Evolutionary conservation across 345 rosid genomes (phyloP).

Genomic region (Lenwebbia sp.): DNA sequence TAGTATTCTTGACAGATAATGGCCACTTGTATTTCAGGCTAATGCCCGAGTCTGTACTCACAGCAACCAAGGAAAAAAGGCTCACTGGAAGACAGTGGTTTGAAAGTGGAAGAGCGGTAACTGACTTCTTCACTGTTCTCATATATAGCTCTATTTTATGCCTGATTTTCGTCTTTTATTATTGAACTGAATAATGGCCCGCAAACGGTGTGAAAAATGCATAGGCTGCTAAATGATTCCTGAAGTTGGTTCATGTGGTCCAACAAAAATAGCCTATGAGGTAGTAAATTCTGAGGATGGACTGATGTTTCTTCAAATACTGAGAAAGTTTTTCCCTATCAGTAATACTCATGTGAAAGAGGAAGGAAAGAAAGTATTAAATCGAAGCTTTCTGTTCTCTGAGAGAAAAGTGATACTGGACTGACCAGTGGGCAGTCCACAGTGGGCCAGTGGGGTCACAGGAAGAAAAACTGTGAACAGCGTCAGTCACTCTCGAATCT

Average conservation of each 20-base stretch:
- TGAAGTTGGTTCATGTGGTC: neutral
- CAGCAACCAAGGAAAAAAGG: slow-evolving; percentile 72
- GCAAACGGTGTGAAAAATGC: neutral
- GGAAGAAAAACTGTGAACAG: neutral
- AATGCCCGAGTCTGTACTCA: slow-evolving; percentile 89
- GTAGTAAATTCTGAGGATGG: neutral
- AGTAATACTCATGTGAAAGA: neutral
- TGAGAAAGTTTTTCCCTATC: neutral
- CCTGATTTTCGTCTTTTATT: neutral
- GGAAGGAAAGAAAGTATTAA: neutral
- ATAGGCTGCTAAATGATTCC: neutral
- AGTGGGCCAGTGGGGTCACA: neutral
- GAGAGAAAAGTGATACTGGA: neutral
- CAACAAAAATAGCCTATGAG: neutral
- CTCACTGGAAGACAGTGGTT: slow-evolving; percentile 93
- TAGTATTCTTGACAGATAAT: neutral
- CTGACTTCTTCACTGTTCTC: neutral
- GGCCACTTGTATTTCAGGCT: slow-evolving; percentile 23
- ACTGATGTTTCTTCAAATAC: neutral
- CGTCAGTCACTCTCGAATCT: neutral
- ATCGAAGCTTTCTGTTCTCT: neutral
- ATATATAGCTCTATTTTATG: neutral
- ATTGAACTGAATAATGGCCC: neutral
- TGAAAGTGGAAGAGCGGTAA: slow-evolving; percentile 79
- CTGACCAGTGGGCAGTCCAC: neutral